Conservation (phyloP, 768 basidiomycete genomes). For the Suillus bovinus region DNA sequence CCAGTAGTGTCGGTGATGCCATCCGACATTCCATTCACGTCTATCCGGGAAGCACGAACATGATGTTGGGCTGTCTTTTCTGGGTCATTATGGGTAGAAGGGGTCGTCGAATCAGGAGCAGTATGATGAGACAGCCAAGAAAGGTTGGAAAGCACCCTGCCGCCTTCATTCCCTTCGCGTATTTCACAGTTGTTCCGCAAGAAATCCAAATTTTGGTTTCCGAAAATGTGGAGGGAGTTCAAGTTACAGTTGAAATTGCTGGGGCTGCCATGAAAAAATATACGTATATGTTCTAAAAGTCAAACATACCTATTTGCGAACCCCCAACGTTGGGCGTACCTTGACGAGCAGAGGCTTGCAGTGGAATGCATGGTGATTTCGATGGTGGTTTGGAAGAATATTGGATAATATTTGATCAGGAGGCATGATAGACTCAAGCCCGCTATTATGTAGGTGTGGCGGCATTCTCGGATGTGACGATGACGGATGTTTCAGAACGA, state of each 20-base stretch:
- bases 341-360: slow-evolving; percentile 46
- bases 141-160: slow-evolving; percentile 73
- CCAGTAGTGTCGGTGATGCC: slow-evolving; percentile 94
- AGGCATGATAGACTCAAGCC: background rate
- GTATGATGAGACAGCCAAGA: slow-evolving; percentile 77
- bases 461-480: background rate
- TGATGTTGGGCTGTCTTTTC: slow-evolving; percentile 87
- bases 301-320: slow-evolving; percentile 89
- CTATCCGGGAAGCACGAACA: slow-evolving; percentile 85
- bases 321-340: slow-evolving; percentile 96
- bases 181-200: slow-evolving; percentile 54
- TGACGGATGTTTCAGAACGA: background rate
- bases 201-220: slow-evolving; percentile 94
- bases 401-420: background rate
- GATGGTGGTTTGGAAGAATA: background rate
- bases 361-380: background rate
- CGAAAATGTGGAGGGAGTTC: slow-evolving; percentile 92
- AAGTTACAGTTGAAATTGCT: slow-evolving; percentile 97
- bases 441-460: background rate
- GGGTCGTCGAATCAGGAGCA: slow-evolving; percentile 68
- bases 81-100: slow-evolving; percentile 60
- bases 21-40: slow-evolving; percentile 89
- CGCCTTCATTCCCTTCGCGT: slow-evolving; percentile 25
- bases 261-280: slow-evolving; percentile 5
- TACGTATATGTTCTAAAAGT: background rate